phyloP scores from a whole-genome alignment of 768 basidiomycete species.

The Vishniacozyma victoriae region DNA sequence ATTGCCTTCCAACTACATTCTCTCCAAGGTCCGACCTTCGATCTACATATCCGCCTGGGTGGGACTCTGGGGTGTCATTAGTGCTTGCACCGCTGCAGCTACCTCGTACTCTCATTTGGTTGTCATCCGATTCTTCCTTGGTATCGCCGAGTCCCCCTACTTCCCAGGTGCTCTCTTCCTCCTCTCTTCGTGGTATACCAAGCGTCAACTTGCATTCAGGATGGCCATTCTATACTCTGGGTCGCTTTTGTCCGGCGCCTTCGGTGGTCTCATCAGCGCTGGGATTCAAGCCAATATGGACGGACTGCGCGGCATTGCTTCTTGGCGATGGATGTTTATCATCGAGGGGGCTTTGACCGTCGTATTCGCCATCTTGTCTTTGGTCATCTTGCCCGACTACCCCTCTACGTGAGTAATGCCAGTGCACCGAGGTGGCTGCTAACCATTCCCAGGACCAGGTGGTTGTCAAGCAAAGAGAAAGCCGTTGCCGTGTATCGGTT shows the following conservation, averaged over 20 bases:
- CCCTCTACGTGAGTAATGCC: conserved; percentile 13
- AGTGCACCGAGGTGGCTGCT: conserved; percentile 4
- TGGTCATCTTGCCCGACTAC: conserved; percentile 22
- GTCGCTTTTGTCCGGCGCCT: conserved; percentile 28
- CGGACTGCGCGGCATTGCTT: conserved; percentile 59
- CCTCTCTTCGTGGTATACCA: conserved; percentile 34
- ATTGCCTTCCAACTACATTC: conserved; percentile 37
- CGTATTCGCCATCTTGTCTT: conserved; percentile 7
- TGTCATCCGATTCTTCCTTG: conserved; percentile 31
- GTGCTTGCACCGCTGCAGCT: conserved; percentile 24
- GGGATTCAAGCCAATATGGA: conserved; percentile 69
- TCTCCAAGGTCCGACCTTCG: conserved; percentile 19
- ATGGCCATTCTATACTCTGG: conserved; percentile 19
- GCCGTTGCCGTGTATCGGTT: conserved; percentile 23
- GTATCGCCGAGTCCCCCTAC: conserved; percentile 33
- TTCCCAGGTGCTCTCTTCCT: conserved; percentile 49
- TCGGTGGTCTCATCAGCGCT: conserved; percentile 58
- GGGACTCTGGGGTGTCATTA: conserved; percentile 12
- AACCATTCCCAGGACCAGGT: conserved; percentile 19
- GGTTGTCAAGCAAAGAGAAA: conserved; percentile 15
- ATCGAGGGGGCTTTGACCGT: conserved; percentile 19
- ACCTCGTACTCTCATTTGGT: conserved; percentile 21
- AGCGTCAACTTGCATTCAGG: conserved; percentile 25
- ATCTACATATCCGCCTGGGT: conserved; percentile 8
- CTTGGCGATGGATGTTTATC: conserved; percentile 61